A percentile compares a stretch with the other conserved stretches of the same genome.
These are phyloP conservation scores for Prunus davidiana DNA, from an alignment of 306 rosid genomes.

Conservation along the genomic window DNA sequence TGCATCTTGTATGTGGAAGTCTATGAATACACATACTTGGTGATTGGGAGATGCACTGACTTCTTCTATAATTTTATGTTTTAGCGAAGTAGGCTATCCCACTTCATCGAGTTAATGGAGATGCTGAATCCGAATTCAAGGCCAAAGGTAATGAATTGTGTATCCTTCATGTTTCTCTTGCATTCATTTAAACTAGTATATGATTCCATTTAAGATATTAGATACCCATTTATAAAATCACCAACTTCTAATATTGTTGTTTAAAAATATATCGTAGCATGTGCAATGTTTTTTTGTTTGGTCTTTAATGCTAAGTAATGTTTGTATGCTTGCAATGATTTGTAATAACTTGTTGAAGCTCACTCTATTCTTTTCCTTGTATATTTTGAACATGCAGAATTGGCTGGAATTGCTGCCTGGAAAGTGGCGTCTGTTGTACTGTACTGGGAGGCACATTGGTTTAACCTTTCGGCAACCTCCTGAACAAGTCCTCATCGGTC, in stretches of 20 bases:
- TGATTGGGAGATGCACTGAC: conserved; percentile 18
- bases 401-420: conserved; percentile 92
- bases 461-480: conserved; percentile 86
- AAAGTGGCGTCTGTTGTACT: conserved; percentile 90
- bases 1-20: neutral
- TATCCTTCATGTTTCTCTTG: neutral
- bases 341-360: neutral
- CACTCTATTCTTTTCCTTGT: neutral
- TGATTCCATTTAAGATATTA: too few relatives aligned
- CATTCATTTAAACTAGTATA: neutral
- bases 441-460: conserved; percentile 92
- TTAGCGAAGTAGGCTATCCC: conserved; percentile 79
- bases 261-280: too few relatives aligned
- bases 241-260: too few relatives aligned
- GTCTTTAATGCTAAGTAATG: neutral
- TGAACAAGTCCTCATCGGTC: conserved; percentile 66
- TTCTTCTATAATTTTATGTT: conserved; percentile 25
- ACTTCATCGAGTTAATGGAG: conserved; percentile 92
- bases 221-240: too few relatives aligned
- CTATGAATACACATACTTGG: neutral
- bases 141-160: conserved; percentile 64
- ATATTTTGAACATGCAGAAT: conserved; percentile 39
- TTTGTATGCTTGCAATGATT: neutral
- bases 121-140: conserved; percentile 86
- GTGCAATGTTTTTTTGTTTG: too few relatives aligned